Percentiles rank a stretch among this genome's conserved stretches.
These are phyloP conservation scores for Candida vartiovaarae DNA, from an alignment of 805 yeast genomes.

Conservation along the genomic window DNA sequence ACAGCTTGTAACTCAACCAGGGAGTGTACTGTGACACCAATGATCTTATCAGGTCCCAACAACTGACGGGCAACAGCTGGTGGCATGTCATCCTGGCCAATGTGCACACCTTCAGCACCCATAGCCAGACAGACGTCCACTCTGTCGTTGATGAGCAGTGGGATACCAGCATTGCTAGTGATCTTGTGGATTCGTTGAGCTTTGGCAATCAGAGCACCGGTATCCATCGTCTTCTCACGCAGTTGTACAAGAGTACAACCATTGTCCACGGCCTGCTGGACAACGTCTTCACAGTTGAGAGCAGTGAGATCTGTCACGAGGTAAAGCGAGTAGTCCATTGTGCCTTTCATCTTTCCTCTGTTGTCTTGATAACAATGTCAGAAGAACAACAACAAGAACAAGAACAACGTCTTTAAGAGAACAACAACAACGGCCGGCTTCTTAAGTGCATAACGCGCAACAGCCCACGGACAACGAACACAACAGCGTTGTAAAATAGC, in stretches of 20 bases:
- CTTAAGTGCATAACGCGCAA: background rate
- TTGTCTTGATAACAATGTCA: too few species aligned
- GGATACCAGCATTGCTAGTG: conserved; percentile 55
- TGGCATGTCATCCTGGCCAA: conserved; percentile 86
- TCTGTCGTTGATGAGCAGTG: conserved; percentile 79
- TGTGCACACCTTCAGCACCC: conserved; percentile 88
- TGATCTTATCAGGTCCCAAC: conserved; percentile 65
- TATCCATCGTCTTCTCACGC: conserved; percentile 69
- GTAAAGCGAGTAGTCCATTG: conserved; percentile 52
- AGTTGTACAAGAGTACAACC: conserved; percentile 82
- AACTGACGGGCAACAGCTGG: conserved; percentile 45
- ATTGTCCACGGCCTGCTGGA: conserved; percentile 57
- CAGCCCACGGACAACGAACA: too few species aligned
- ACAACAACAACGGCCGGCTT: background rate
- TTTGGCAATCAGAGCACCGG: conserved; percentile 55
- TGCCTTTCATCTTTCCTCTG: background rate
- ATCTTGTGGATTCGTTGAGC: conserved; percentile 57
- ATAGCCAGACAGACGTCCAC: conserved; percentile 85
- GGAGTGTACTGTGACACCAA: conserved; percentile 71
- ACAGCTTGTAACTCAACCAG: conserved; percentile 49
- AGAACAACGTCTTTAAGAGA: background rate
- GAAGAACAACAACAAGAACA: too few species aligned
- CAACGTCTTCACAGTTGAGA: conserved; percentile 52
- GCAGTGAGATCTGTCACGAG: conserved; percentile 77
- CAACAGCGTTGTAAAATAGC: too few species aligned